Conservation (phyloP, 2,329 filamentous ascomycete species). For the Plenodomus tracheiphilus region DNA sequence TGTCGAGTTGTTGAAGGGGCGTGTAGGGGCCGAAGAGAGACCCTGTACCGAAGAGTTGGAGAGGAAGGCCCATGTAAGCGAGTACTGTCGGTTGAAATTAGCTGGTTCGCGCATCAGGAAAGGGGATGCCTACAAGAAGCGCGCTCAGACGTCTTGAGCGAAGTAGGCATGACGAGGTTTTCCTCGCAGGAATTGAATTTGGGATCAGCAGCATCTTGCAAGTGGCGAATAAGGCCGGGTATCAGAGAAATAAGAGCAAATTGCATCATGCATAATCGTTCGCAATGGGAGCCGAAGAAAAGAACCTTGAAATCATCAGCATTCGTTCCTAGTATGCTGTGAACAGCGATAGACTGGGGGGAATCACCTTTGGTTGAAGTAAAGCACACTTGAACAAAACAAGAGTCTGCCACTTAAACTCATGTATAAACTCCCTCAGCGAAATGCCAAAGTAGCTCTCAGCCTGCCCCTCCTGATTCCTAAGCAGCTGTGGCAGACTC, state of each 20-base stretch:
- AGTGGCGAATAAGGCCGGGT: constrained; percentile 83
- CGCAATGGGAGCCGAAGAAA: constrained; percentile 96
- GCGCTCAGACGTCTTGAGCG: constrained; percentile 87
- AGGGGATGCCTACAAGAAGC: constrained; percentile 62
- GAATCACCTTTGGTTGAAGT: constrained; percentile 83
- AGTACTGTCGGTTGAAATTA: constrained; percentile 60
- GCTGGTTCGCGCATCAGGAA: not conserved
- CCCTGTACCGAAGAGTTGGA: constrained; percentile 96
- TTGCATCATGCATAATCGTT: constrained; percentile 96
- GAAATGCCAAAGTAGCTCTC: constrained; percentile 88
- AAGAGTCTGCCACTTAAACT: constrained; percentile 93
- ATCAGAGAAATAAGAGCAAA: constrained; percentile 96
- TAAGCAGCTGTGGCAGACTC: constrained; percentile 66
- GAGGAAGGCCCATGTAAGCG: constrained; percentile 89
- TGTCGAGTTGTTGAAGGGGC: constrained; percentile 90
- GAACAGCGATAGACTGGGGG: no score
- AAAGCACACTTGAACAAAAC: constrained; percentile 93
- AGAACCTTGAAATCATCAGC: constrained; percentile 70
- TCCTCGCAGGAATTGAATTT: constrained; percentile 82
- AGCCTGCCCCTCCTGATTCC: constrained; percentile 69
- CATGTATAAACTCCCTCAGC: constrained; percentile 85
- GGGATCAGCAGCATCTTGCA: constrained; percentile 97
- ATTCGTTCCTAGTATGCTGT: not conserved
- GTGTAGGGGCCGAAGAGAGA: constrained; percentile 97
- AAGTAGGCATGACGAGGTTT: constrained; percentile 74